Conservation (phyloP, 176 grass and related monocot genomes). For the Canna indica region DNA sequence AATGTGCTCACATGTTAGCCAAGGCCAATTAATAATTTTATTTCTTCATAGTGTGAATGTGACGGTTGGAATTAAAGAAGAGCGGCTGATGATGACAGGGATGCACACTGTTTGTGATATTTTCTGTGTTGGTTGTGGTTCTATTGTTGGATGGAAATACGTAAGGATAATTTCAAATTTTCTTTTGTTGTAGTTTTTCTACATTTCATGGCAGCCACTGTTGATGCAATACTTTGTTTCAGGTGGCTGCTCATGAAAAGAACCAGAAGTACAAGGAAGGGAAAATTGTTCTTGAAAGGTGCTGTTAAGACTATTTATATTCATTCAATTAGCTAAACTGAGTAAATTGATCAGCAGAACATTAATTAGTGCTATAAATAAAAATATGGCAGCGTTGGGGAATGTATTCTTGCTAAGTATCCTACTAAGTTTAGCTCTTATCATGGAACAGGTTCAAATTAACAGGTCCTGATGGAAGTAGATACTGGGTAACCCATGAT, state of each 20-base stretch:
- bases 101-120: constrained; percentile 95
- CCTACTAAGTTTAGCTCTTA: not conserved
- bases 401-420: not conserved
- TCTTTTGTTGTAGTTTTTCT: not conserved
- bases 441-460: constrained; percentile 14
- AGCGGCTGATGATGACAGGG: constrained; percentile 82
- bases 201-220: constrained; percentile 16
- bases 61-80: constrained; percentile 68
- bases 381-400: not conserved
- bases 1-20: not conserved
- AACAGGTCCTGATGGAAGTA: constrained; percentile 15
- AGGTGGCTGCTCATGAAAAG: constrained; percentile 76
- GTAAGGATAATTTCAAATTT: constrained; percentile 38
- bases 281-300: constrained; percentile 97
- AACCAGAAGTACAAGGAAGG: constrained; percentile 96
- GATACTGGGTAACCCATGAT: constrained; percentile 4
- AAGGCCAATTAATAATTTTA: not conserved
- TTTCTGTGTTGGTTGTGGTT: constrained; percentile 95
- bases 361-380: not conserved
- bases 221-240: constrained; percentile 21
- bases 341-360: not conserved
- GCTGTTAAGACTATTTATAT: constrained; percentile 4
- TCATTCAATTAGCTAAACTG: not conserved
- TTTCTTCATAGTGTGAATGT: constrained; percentile 65
- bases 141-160: constrained; percentile 99